Conservation (phyloP, 164 flowering plant species). For the Amborella trichopoda region DNA sequence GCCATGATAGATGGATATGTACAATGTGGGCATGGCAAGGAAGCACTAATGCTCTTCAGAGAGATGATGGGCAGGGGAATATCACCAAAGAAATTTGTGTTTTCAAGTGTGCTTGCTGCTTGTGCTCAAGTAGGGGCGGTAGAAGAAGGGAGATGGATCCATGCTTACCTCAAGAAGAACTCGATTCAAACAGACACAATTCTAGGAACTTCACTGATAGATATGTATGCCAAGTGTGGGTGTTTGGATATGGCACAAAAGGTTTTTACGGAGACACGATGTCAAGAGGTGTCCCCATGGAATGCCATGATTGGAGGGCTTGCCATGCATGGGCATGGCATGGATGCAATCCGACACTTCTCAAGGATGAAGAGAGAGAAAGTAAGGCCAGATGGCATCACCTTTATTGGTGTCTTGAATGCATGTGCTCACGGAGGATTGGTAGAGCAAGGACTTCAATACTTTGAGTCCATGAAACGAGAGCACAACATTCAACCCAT, state of each 20-base stretch:
- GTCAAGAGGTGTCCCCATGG: constrained; percentile 27
- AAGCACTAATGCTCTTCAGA: constrained; percentile 31
- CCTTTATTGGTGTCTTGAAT: constrained; percentile 23
- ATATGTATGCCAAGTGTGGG: constrained; percentile 39
- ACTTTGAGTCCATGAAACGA: constrained; percentile 17
- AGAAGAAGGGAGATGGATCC: constrained; percentile 38
- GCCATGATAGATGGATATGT: constrained; percentile 50
- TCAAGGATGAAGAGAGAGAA: constrained; percentile 14
- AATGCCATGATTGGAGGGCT: constrained; percentile 35
- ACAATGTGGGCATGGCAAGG: constrained; percentile 20
- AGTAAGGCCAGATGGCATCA: constrained; percentile 22
- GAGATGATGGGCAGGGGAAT: constrained; percentile 28
- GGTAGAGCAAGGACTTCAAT: constrained; percentile 21
- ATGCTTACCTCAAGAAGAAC: constrained; percentile 17
- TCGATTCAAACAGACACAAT: constrained; percentile 16
- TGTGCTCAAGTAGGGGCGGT: constrained; percentile 36
- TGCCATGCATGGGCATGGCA: constrained; percentile 29
- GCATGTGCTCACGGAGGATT: constrained; percentile 39
- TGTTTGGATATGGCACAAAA: constrained; percentile 24
- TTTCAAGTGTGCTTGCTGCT: constrained; percentile 29
- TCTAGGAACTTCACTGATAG: constrained; percentile 24
- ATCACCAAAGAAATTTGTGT: constrained; percentile 15
- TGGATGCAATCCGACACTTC: constrained; percentile 23
- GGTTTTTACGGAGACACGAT: constrained; percentile 23
- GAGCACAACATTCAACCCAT: constrained; percentile 16